A percentile compares a stretch with the other conserved stretches of the same genome.
Evolutionary conservation across 768 basidiomycete species (phyloP).

Genomic region (Hericium alpestre): DNA sequence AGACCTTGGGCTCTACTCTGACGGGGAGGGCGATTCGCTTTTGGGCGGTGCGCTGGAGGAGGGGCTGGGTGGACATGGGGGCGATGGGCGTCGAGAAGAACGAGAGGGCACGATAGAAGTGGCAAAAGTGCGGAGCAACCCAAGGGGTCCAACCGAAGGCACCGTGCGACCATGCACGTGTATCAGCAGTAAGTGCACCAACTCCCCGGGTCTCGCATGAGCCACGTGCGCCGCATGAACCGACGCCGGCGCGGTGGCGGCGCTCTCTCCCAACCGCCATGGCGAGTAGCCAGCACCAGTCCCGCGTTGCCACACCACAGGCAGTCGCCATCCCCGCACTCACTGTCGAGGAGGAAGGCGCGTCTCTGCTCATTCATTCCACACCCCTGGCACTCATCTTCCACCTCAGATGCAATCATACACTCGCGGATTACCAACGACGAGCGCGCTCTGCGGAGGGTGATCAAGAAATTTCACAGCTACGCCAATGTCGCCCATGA

Average conservation of each 20-base stretch:
- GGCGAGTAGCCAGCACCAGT: not conserved
- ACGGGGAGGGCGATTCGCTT: slow-evolving; percentile 97
- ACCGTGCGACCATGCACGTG: too few species aligned
- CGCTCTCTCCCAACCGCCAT: not conserved
- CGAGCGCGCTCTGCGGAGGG: slow-evolving; percentile 65
- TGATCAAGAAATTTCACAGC: slow-evolving; percentile 73
- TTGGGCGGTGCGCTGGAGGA: slow-evolving; percentile 84
- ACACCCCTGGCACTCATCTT: not conserved
- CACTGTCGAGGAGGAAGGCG: slow-evolving; percentile 58
- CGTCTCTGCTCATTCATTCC: slow-evolving; percentile 3
- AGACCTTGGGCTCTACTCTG: slow-evolving; percentile 89
- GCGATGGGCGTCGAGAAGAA: not conserved
- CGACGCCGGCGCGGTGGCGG: not conserved
- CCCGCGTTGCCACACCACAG: not conserved
- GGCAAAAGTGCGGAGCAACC: not conserved
- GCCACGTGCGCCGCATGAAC: too few species aligned
- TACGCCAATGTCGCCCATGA: slow-evolving; percentile 52
- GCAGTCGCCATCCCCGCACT: slow-evolving; percentile 30
- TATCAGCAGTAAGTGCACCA: too few species aligned
- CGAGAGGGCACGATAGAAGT: not conserved
- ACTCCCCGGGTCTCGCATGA: too few species aligned
- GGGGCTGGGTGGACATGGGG: slow-evolving; percentile 91
- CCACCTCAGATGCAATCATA: slow-evolving; percentile 57
- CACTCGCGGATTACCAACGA: slow-evolving; percentile 75
- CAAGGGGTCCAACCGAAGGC: not conserved